phyloP scores from a whole-genome alignment of 352 stramenopile species.

The Pythium dissimile region DNA sequence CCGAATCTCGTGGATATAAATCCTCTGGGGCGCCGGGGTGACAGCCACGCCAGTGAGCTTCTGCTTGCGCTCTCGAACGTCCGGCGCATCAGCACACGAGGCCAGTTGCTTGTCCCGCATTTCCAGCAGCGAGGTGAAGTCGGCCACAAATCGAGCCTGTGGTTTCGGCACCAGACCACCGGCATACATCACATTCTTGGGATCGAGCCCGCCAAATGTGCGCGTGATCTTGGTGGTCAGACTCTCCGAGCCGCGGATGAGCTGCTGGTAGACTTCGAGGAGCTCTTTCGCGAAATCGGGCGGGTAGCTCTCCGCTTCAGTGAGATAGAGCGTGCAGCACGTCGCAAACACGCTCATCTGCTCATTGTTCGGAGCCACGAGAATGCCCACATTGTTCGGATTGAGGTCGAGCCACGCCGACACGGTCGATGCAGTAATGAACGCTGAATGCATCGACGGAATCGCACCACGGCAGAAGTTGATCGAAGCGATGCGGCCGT shows the following conservation, averaged over 20 bases:
- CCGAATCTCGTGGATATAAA: constrained; percentile 82
- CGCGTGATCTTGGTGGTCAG: constrained; percentile 72
- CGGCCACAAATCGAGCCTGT: constrained; percentile 72
- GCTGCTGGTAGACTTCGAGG: constrained; percentile 71
- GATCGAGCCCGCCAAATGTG: constrained; percentile 66
- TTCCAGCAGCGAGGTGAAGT: constrained; percentile 75
- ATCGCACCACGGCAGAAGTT: constrained; percentile 63
- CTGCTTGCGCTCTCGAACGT: constrained; percentile 61
- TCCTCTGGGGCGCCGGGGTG: constrained; percentile 51
- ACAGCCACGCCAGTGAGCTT: constrained; percentile 80
- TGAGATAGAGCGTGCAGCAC: constrained; percentile 81
- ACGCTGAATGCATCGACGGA: constrained; percentile 84
- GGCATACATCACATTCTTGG: constrained; percentile 68
- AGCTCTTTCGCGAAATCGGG: constrained; percentile 70
- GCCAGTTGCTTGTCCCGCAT: constrained; percentile 67
- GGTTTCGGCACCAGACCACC: constrained; percentile 59
- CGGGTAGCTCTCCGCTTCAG: constrained; percentile 56
- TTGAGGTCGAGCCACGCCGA: constrained; percentile 81
- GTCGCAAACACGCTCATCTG: constrained; percentile 88
- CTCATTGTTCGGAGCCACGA: constrained; percentile 82
- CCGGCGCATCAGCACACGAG: constrained; percentile 37
- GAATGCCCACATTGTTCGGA: constrained; percentile 66
- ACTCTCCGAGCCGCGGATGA: constrained; percentile 72
- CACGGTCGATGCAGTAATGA: constrained; percentile 79
- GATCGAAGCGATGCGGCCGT: constrained; percentile 79